Conservation (phyloP, 2,329 filamentous ascomycete species). For the Venturia pyrina region DNA sequence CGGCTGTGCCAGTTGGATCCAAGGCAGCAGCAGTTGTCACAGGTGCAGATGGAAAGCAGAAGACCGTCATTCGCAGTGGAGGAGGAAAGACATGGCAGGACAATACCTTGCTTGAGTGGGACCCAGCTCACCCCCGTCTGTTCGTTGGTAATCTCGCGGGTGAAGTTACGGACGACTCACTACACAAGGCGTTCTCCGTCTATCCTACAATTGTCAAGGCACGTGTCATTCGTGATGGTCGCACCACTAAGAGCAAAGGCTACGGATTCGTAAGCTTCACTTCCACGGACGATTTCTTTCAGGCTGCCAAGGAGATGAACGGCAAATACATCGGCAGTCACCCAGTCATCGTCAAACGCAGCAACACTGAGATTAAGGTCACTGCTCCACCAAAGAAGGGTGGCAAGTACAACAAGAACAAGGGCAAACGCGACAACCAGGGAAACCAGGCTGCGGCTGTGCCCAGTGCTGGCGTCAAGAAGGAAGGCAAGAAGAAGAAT, state of each 20-base stretch:
- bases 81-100: slow-evolving; percentile 93
- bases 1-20: slow-evolving; percentile 36
- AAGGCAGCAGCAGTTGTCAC: slow-evolving; percentile 32
- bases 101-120: slow-evolving; percentile 83
- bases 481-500: slow-evolving; percentile 29
- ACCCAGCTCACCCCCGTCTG: slow-evolving; percentile 83
- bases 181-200: slow-evolving; percentile 84
- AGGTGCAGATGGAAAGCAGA: slow-evolving; percentile 53
- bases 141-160: slow-evolving; percentile 96
- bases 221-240: slow-evolving; percentile 87
- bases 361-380: slow-evolving; percentile 83
- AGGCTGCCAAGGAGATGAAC: slow-evolving; percentile 95
- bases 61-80: slow-evolving; percentile 79
- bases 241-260: slow-evolving; percentile 90
- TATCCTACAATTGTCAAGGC: slow-evolving; percentile 88
- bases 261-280: slow-evolving; percentile 96
- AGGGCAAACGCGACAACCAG: slow-evolving; percentile 20
- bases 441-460: slow-evolving; percentile 18
- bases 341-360: slow-evolving; percentile 76
- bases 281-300: slow-evolving; percentile 92
- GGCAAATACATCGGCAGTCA: slow-evolving; percentile 99
- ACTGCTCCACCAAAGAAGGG: slow-evolving; percentile 47
- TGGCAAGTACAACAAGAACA: slow-evolving; percentile 27
- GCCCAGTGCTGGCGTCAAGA: slow-evolving; percentile 28
- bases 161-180: slow-evolving; percentile 91